phyloP scores from a whole-genome alignment of 2,329 filamentous ascomycete species.

The Nigrospora sphaerica region DNA sequence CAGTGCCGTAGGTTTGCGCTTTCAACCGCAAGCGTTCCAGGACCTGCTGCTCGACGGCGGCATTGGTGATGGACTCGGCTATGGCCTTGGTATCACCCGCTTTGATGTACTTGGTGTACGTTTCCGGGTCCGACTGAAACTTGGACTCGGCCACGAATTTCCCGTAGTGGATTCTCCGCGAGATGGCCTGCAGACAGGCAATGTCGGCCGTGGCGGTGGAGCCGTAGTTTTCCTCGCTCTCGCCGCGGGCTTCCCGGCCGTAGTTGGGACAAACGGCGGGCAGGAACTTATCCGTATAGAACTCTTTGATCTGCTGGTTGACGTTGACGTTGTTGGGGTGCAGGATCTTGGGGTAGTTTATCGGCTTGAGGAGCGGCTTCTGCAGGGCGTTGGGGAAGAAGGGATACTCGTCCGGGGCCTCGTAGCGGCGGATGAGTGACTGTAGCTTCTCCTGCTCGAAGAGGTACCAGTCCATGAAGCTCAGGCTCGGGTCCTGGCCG shows the following conservation, averaged over 20 bases:
- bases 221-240: constrained; percentile 90
- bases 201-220: constrained; percentile 90
- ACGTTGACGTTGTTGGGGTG: constrained; percentile 86
- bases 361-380: constrained; percentile 74
- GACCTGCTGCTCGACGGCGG: constrained; percentile 83
- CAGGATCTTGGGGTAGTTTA: constrained; percentile 83
- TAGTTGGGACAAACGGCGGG: constrained; percentile 76
- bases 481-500: constrained; percentile 48
- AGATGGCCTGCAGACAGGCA: constrained; percentile 79
- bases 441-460: constrained; percentile 85
- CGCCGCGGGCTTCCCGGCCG: constrained; percentile 71
- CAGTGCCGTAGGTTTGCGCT: constrained; percentile 87
- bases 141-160: constrained; percentile 98
- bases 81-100: constrained; percentile 74
- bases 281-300: constrained; percentile 78
- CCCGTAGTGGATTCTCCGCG: constrained; percentile 89
- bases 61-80: constrained; percentile 83
- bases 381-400: constrained; percentile 85
- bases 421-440: constrained; percentile 87
- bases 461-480: constrained; percentile 92
- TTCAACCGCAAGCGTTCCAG: constrained; percentile 81
- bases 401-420: constrained; percentile 93
- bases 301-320: constrained; percentile 77
- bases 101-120: constrained; percentile 76
- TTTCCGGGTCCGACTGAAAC: constrained; percentile 75